These are phyloP conservation scores for Phytophthora sp. DNA, from an alignment of 352 stramenopile genomes.

Conservation along the genomic window DNA sequence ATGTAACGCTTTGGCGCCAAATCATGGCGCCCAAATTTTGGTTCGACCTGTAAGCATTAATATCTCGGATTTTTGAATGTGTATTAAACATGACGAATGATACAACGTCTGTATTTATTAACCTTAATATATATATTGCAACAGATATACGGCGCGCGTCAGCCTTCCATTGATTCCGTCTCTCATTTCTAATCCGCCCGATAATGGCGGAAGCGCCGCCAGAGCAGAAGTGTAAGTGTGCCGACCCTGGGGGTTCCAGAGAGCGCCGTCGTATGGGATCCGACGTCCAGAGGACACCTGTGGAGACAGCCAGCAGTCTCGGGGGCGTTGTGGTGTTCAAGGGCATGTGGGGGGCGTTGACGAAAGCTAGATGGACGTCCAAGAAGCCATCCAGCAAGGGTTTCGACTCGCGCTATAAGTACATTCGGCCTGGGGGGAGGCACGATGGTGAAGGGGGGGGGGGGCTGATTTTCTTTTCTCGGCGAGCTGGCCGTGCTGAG, in stretches of 20 bases:
- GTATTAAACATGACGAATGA: neutral
- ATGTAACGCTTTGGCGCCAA: too few relatives aligned
- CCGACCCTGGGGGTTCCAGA: neutral
- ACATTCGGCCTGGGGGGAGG: constrained; percentile 6
- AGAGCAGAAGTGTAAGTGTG: constrained; percentile 5
- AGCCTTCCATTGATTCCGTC: neutral
- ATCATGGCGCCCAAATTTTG: too few relatives aligned
- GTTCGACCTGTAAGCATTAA: neutral
- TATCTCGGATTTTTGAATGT: neutral
- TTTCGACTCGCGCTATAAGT: neutral
- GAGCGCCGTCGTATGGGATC: neutral
- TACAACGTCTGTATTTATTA: neutral
- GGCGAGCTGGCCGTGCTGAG: neutral
- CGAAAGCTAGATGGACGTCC: constrained; percentile 11
- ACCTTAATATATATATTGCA: neutral
- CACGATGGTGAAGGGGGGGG: neutral
- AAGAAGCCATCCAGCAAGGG: neutral
- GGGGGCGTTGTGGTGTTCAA: constrained; percentile 13
- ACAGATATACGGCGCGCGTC: neutral
- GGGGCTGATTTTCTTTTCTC: neutral
- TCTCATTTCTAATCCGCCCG: neutral
- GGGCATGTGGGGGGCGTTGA: neutral
- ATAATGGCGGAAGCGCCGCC: neutral
- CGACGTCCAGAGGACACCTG: neutral
- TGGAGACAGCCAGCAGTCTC: neutral